Evolutionary conservation across 1,284 basidiomycete genomes (phyloP), one percentile per base, ranked within the genome.

Genomic region (Ceratobasidium sp.): DNA sequence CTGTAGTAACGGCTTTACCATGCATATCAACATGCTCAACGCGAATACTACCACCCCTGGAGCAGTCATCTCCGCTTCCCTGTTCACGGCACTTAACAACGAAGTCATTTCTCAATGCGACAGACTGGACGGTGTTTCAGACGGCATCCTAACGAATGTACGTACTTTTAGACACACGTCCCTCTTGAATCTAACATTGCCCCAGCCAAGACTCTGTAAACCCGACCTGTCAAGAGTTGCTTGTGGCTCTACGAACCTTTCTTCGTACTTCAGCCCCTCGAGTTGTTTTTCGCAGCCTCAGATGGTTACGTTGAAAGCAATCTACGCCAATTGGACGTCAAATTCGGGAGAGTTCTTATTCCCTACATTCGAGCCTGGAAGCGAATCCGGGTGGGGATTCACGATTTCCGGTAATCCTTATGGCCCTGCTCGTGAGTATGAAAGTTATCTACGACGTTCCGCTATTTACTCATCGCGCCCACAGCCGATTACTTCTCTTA

Each of bases 401-500:
- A 63, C 58, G 2, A 22, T 73, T 7, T 41, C n/a, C 14, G 71
- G 59, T 6, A 19, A 41, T 5, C 71, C 71, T 24, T 73, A 24
- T 41, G 46, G 71, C 4, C 59, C 71, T 9, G 71, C 58, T 19
- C 58, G 58, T 63, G 27, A 41, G 59, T 19, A 27, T 14, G 13
- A 7, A 37, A 39, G 11, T 13, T 34, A 14, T 22, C 19, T 24
- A 27, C 14, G 65, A 61, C 14, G n/a, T 22, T 24, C n/a, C 22
- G 27, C 31, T 24, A 22, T 2, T 8, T 29, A 13, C 22, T 43
- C 24, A 58, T 46, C 13, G 16, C 24, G 7, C 8, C 22, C 8
- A 22, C 46, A 73, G 71, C 58, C 19, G 59, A 73, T 27, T 73
- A 62, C 29, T 73, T 73, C 48, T 63, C 59, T 6, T 73, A 73